Conservation (phyloP, 768 basidiomycete genomes). For the Tubosaeta sp. region DNA sequence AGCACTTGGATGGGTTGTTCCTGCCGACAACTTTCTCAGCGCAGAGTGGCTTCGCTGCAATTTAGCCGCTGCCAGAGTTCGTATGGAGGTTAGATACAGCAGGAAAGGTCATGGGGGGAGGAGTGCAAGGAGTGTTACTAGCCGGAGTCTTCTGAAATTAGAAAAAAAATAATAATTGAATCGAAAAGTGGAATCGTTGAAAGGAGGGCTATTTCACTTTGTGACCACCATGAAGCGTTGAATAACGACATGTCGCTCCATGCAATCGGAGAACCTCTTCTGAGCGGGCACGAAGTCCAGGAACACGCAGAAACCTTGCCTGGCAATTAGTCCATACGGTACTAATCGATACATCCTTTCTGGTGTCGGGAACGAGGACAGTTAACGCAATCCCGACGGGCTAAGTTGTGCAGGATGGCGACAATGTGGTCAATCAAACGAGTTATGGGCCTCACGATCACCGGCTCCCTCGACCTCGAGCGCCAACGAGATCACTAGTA, state of each 20-base stretch:
- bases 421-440: neutral
- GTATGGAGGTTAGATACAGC: slow-evolving; percentile 7
- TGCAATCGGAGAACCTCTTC: neutral
- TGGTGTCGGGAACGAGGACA: neutral
- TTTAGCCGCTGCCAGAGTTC: slow-evolving; percentile 6
- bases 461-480: neutral
- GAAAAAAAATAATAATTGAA: slow-evolving; percentile 29
- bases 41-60: neutral
- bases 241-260: neutral
- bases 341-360: slow-evolving; percentile 1
- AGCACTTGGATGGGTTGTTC: neutral
- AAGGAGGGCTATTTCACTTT: slow-evolving; percentile 1
- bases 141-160: slow-evolving; percentile 29
- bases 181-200: slow-evolving; percentile 20
- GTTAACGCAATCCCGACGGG: slow-evolving; percentile 2
- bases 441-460: neutral
- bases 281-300: neutral
- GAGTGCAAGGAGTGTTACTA: slow-evolving; percentile 27
- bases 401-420: neutral
- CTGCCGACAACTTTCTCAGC: slow-evolving; percentile 3
- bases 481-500: neutral
- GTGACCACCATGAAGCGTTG: neutral
- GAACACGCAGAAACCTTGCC: neutral
- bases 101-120: slow-evolving; percentile 21
- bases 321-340: neutral